A percentile compares a stretch with the other conserved stretches of the same genome.
phyloP scores from a whole-genome alignment of 371 early-diverging fungal species.

The Rhizopus stolonifer region DNA sequence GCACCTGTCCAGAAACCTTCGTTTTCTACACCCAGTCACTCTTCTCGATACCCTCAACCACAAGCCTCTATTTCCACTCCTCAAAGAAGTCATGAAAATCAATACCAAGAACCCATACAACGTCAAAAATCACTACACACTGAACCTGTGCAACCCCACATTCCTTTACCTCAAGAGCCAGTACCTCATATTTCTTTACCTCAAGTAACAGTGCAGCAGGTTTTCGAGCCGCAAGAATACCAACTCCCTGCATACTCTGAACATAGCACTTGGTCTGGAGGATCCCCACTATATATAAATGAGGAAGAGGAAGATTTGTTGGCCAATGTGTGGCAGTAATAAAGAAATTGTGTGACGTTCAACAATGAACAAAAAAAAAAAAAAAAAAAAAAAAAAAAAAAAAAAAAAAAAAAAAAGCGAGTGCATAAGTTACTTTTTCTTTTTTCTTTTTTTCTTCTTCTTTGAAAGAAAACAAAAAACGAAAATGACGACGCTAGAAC shows the following conservation, averaged over 20 bases:
- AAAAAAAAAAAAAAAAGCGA: constrained; percentile 59
- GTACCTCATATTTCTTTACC: background rate
- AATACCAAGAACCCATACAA: background rate
- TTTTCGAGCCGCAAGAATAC: background rate
- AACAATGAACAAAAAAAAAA: background rate
- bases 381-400: constrained; percentile 56
- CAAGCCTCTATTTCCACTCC: constrained; percentile 14
- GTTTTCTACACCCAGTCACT: constrained; percentile 7
- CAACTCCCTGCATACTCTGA: background rate
- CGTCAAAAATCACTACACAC: background rate
- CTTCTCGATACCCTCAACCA: constrained; percentile 15
- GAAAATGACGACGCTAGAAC: constrained; percentile 67
- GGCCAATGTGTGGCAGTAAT: constrained; percentile 1
- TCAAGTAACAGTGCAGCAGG: background rate
- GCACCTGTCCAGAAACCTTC: constrained; percentile 3
- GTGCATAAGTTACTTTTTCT: background rate
- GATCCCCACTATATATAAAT: background rate
- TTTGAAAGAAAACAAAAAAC: background rate
- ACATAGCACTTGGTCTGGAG: background rate
- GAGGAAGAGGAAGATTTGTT: background rate
- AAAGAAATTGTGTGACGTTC: background rate
- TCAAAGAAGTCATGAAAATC: background rate
- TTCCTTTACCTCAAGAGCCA: background rate
- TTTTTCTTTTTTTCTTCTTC: constrained; percentile 46
- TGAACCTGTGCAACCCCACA: background rate